Evolutionary conservation across 2,329 filamentous ascomycete genomes (phyloP), one percentile per base, ranked within the genome.

Genomic region (Thermothelomyces thermophilus): DNA sequence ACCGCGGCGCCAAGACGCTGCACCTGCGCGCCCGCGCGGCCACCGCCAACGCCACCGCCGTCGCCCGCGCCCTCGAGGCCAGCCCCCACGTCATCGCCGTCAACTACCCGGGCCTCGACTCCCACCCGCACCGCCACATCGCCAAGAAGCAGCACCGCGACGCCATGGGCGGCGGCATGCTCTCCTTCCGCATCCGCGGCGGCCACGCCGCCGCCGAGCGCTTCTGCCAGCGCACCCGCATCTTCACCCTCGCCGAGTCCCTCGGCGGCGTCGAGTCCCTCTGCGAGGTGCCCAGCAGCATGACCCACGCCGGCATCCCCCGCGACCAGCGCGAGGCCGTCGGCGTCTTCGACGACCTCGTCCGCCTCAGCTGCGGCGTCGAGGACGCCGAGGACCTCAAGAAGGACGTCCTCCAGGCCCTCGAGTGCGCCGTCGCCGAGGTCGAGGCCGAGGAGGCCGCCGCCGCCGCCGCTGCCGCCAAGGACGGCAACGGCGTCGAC

Each of bases 271-370:
- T 98, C 41, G 93, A 98, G 79, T 87, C 81, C 63, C 75, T 98
- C 55, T 84, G 90, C 60, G 93, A 98, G 72, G 81, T 98, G 2
- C 93, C 93, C 19, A 87, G 87, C 62, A 87, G 83, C 70, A 98
- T 98, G 93, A 98, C 93, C 16, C 93, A 98, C 69, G 87, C 90
- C 20, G 93, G 91, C 52, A 98, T 98, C 58, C 93, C 93, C 43
- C 82, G 79, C 66, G 90, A 90, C 54, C 83, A 95, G 74, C 79
- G 93, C 51, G 93, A 98, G 76, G 86, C 84, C 3, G 90, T 93
- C 1, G 93, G 93, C 54, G 90, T 98, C 28, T 97, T 84, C 63
- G 93, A 98, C 65, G 93, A 98, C 67, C 78, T 98, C 7, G 87
- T 98, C 26, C 80, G 93, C 58, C 76, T 98, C 53, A 95, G 89